Percentiles rank a stretch among this genome's conserved stretches.
These are phyloP conservation scores for Trametes cingulata DNA, from an alignment of 768 basidiomycete species.

Conservation along the genomic window DNA sequence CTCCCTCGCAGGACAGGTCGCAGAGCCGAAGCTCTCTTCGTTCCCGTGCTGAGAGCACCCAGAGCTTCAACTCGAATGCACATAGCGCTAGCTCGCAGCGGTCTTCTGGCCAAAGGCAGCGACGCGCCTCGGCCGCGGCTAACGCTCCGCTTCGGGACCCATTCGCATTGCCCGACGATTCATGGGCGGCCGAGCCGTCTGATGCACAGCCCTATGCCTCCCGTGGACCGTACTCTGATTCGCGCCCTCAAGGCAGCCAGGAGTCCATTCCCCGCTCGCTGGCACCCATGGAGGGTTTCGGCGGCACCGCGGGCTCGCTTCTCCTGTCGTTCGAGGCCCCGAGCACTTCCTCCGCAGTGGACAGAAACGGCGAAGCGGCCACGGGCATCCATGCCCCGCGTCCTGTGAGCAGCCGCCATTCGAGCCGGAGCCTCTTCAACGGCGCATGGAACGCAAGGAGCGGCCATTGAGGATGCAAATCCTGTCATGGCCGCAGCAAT, in stretches of 20 bases:
- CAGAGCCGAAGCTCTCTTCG: slow-evolving; percentile 9
- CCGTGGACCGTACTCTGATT: not conserved
- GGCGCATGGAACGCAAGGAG: slow-evolving; percentile 10
- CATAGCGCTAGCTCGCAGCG: slow-evolving; percentile 5
- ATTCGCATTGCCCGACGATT: not conserved
- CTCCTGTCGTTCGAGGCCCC: slow-evolving; percentile 19
- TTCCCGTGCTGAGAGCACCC: slow-evolving; percentile 14
- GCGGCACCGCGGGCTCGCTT: slow-evolving; percentile 8
- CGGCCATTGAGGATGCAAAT: not conserved
- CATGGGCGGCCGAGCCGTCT: not conserved
- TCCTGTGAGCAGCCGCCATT: slow-evolving; percentile 18
- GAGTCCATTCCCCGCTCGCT: slow-evolving; percentile 18
- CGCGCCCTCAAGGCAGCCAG: slow-evolving; percentile 8
- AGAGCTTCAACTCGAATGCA: not conserved
- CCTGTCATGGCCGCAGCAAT: too few species aligned
- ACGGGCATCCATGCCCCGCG: slow-evolving; percentile 24
- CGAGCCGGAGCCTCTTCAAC: slow-evolving; percentile 10
- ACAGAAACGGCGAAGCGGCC: slow-evolving; percentile 18
- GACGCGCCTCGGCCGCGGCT: slow-evolving; percentile 8
- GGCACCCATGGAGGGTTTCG: slow-evolving; percentile 1
- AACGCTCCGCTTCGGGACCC: slow-evolving; percentile 1
- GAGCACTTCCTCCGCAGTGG: slow-evolving; percentile 22
- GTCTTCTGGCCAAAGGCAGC: slow-evolving; percentile 1
- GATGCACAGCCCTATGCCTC: slow-evolving; percentile 6
- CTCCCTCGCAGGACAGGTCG: not conserved